A percentile compares a stretch with the other conserved stretches of the same genome.
Conservation (phyloP, 2,329 filamentous ascomycete species). For the Fusarium poae region DNA sequence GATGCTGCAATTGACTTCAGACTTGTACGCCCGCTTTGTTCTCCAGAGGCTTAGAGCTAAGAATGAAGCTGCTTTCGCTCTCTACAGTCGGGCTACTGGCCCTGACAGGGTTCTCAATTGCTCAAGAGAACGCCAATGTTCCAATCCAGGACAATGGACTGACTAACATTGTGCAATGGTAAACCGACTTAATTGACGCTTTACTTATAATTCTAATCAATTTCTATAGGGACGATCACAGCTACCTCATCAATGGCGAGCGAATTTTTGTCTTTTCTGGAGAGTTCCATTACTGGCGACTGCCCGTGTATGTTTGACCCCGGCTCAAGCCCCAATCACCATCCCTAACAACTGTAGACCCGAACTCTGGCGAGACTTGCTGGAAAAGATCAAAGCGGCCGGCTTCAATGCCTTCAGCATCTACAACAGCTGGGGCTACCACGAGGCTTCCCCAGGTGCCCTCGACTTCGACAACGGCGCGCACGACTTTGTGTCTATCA, state of each 20-base stretch:
- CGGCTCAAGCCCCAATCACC: accelerated
- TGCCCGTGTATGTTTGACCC: constrained; percentile 54
- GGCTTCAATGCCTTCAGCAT: constrained; percentile 60
- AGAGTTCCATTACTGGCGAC: constrained; percentile 60
- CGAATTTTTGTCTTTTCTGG: constrained; percentile 60
- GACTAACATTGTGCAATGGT: constrained; percentile 36
- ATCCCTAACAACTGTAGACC: constrained; percentile 27
- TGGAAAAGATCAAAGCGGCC: constrained; percentile 59
- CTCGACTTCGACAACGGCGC: constrained; percentile 51
- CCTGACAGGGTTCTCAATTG: constrained; percentile 29
- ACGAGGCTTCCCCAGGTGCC: constrained; percentile 52
- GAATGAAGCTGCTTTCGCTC: constrained; percentile 34
- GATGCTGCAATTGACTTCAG: neutral
- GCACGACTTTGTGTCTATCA: constrained; percentile 64
- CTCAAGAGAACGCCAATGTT: constrained; percentile 12
- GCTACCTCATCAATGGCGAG: constrained; percentile 57
- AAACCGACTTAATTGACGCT: neutral
- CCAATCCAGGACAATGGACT: constrained; percentile 37
- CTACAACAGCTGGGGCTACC: constrained; percentile 59
- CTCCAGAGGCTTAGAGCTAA: neutral
- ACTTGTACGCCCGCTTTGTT: neutral
- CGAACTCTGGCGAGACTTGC: constrained; percentile 57
- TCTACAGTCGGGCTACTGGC: constrained; percentile 31
- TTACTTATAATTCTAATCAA: accelerated
- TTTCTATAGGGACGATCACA: constrained; percentile 56